Percentiles rank a stretch among this genome's conserved stretches.
phyloP scores from a whole-genome alignment of 1,139 yeast species.

The Kazachstania sp. region DNA sequence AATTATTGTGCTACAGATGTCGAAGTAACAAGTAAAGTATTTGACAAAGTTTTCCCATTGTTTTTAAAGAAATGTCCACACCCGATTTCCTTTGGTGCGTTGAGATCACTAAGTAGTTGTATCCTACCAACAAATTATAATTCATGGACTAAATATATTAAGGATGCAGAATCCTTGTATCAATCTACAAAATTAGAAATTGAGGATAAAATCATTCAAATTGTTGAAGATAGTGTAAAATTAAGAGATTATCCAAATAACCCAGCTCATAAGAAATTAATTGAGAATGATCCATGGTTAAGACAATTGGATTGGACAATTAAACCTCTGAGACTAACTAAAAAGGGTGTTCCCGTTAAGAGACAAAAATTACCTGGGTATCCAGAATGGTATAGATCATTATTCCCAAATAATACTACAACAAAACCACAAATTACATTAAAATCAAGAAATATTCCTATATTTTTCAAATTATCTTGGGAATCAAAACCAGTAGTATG shows the following conservation, averaged over 20 bases:
- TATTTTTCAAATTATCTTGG: slow-evolving; percentile 74
- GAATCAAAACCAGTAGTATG: slow-evolving; percentile 76
- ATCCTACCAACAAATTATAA: slow-evolving; percentile 67
- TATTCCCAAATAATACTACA: slow-evolving; percentile 44
- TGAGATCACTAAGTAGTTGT: slow-evolving; percentile 66
- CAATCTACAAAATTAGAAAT: slow-evolving; percentile 51
- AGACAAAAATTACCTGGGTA: slow-evolving; percentile 79
- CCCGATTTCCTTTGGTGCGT: slow-evolving; percentile 89
- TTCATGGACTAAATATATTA: slow-evolving; percentile 63
- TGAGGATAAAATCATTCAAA: slow-evolving; percentile 45
- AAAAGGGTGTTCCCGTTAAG: slow-evolving; percentile 68
- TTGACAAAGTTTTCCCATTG: slow-evolving; percentile 58
- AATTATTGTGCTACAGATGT: slow-evolving; percentile 85
- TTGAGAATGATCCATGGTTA: slow-evolving; percentile 71
- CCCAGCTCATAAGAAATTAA: slow-evolving; percentile 18
- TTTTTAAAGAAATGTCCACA: slow-evolving; percentile 72
- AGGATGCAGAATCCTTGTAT: slow-evolving; percentile 60
- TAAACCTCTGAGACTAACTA: slow-evolving; percentile 51
- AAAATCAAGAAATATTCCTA: slow-evolving; percentile 67
- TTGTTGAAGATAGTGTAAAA: slow-evolving; percentile 54
- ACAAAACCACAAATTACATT: slow-evolving; percentile 51
- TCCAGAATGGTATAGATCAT: slow-evolving; percentile 87
- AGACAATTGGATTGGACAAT: slow-evolving; percentile 82
- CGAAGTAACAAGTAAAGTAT: slow-evolving; percentile 60
- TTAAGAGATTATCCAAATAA: slow-evolving; percentile 27